Percentiles rank a stretch among this genome's conserved stretches.
Evolutionary conservation across 441 rosid genomes (phyloP).

Genomic region (Capsella rubella): DNA sequence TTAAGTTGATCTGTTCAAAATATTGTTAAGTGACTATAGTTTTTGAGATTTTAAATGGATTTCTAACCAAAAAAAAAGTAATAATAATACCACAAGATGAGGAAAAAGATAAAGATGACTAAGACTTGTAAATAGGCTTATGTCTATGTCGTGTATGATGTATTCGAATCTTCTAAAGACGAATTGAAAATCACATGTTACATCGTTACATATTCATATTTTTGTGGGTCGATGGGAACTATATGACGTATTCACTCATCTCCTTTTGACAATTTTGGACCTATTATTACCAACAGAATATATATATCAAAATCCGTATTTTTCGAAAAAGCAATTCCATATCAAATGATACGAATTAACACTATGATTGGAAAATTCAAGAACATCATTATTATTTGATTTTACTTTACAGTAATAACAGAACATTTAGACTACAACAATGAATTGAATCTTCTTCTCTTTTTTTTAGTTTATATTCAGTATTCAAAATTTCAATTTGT

Average conservation of each 20-base stretch:
- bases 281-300: slow-evolving; percentile 40
- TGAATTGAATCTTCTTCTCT: slow-evolving; percentile 37
- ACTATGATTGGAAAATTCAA: slow-evolving; percentile 37
- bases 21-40: neutral
- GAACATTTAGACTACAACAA: slow-evolving; percentile 25
- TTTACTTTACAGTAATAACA: slow-evolving; percentile 32
- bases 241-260: slow-evolving; percentile 39
- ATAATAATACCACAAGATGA: slow-evolving; percentile 27
- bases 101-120: slow-evolving; percentile 42
- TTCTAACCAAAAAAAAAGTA: neutral
- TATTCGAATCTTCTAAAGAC: slow-evolving; percentile 47
- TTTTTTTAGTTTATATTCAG: slow-evolving; percentile 35
- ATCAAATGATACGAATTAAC: slow-evolving; percentile 40
- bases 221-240: slow-evolving; percentile 34
- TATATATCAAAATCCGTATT: slow-evolving; percentile 20
- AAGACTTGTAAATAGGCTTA: slow-evolving; percentile 35
- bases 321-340: slow-evolving; percentile 17
- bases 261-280: slow-evolving; percentile 34
- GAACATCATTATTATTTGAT: slow-evolving; percentile 31
- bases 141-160: slow-evolving; percentile 45
- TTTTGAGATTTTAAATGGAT: neutral
- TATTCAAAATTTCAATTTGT: slow-evolving; percentile 43
- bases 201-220: slow-evolving; percentile 29
- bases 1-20: neutral
- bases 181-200: slow-evolving; percentile 40